Conservation (phyloP, 257 asterid species). For the Rubia yunnanensis region DNA sequence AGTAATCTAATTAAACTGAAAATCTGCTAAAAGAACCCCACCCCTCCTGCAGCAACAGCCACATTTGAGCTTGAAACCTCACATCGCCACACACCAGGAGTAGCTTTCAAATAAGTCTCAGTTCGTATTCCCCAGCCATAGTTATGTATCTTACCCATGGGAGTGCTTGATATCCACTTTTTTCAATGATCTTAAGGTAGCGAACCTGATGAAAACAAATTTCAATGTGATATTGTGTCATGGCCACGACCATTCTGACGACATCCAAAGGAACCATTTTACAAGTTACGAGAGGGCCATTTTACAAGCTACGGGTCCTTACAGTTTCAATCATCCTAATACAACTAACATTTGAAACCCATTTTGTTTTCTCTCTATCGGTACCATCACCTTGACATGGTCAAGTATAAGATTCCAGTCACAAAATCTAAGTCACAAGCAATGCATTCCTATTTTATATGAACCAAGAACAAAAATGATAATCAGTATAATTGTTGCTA, state of each 20-base stretch:
- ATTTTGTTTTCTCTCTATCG: background rate
- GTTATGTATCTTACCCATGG: constrained; percentile 53
- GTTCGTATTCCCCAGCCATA: constrained; percentile 44
- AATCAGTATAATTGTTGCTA: background rate
- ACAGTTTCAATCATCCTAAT: background rate
- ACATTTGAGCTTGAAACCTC: background rate
- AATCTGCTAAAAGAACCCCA: background rate
- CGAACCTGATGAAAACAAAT: constrained; percentile 29
- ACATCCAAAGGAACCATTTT: background rate
- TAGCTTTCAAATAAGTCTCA: constrained; percentile 28
- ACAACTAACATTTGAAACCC: background rate
- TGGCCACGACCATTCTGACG: background rate
- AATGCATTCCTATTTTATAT: background rate
- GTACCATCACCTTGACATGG: background rate
- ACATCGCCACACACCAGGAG: background rate
- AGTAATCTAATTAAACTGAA: background rate
- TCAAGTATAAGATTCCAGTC: background rate
- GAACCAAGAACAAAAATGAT: background rate
- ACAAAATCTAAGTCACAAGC: background rate
- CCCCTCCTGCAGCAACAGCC: background rate
- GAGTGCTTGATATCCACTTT: constrained; percentile 49
- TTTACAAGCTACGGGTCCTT: no score
- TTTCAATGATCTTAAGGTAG: constrained; percentile 40
- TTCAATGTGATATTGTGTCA: no score
- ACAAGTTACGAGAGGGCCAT: background rate